Base-by-base conservation (phyloP, 129 eudicot genomes). In the Pseudognaphalium luteoalbum region DNA sequence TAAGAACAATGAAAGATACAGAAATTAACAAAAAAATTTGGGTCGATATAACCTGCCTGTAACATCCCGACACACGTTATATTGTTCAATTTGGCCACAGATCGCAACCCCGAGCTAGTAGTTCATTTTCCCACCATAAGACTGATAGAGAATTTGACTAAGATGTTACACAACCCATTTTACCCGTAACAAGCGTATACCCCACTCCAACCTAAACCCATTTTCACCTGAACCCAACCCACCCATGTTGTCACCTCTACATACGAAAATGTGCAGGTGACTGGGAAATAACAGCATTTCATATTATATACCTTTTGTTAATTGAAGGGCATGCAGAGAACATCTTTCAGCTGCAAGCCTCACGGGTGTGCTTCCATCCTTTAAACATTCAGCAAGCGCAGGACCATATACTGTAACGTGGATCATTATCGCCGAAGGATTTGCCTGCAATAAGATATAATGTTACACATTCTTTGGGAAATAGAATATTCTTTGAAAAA, bases 271-370 rank as follows among this genome's bases (percentile, higher is more conserved):
- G 12, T 1, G 8, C 9, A 54, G 17, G 4, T 52, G 21, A 16
- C 41, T 42, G 15, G 25, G n/a, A 47, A 14, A 47, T 47, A 47
- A 14, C 54, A 4, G 6, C 54, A 14, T 47, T 11, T 47, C 54
- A 61, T 4, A 50, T 8, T 7, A 14, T 7, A 14, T 82, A 95
- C 97, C 96, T 81, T 89, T 95, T 15, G 92, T 72, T 80, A 95
- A 77, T 71, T 89, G 99, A 83, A 95, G 91, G 52, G 89, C 75
- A 74, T 95, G 97, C 78, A 95, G 76, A 63, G 92, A 83, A 80
- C 99, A 95, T 83, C 99, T 87, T 78, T 95, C 99, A 67, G 99
- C 99, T 72, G 96, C 95, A 29, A 95, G 91, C 75, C 92, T 83
- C 63, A 95, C 99, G 8, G 99, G 96, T 35, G 88, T 85, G 81